Evolutionary conservation across 768 basidiomycete species (phyloP), one percentile per base, ranked within the genome.

Genomic region (Royoungia palumana): DNA sequence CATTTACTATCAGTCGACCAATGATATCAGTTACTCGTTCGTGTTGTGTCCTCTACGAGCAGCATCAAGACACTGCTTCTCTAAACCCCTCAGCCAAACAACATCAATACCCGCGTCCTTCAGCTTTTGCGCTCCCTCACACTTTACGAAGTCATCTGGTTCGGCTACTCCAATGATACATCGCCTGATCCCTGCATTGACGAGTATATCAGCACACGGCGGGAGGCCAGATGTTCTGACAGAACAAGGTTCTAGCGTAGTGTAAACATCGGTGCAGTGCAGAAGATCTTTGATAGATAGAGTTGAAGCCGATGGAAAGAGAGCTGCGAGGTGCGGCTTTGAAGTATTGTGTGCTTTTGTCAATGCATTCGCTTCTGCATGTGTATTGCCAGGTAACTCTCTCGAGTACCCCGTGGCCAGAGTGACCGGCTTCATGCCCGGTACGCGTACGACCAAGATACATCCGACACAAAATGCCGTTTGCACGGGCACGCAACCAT

Each of bases 211-310:
- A 10, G 90, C 84, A 64, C 96, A 98, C 2, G 94, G 85, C 0
- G 83, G 68, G 37, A 94, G 75, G 4, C 95, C 94, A 0, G 90
- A 94, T 9, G 90, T 87, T 50, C 96, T 75, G 28, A 89, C 68
- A 5, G 93, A 95, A 64, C 96, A 99, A 10, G 95, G 96, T 63
- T 99, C 96, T 75, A 99, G 80, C 0, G 96, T 98, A 1, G 94
- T 95, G 63, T 96, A 98, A 36, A 89, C 84, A 64, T 92, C 88
- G 20, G 75, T 74, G 17, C 70, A 51, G 35, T 88, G 67, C 22
- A 94, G 60, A 13, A 81, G 71, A 46, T 78, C 71, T 38, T 80
- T 50, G 35, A 65, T 59, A 20, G 70, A 47, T 1, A 71, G 64
- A 11, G 69, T 51, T 1, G 67, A 50, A 6, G 57, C 50, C 5